Conservation (phyloP, 495 filamentous ascomycete genomes). For the Podospora appendiculata region DNA sequence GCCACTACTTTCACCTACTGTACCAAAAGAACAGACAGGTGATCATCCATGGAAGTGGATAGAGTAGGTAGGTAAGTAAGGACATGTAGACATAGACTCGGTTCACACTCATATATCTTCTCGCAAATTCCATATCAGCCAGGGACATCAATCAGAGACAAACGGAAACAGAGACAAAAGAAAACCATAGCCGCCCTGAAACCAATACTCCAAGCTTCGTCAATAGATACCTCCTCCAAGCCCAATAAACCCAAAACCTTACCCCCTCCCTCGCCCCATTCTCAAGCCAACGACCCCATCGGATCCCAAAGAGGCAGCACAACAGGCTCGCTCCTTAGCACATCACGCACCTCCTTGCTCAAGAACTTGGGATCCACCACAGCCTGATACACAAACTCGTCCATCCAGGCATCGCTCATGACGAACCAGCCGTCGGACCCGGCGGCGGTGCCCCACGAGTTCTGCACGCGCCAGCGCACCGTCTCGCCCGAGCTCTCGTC, state of each 20-base stretch:
- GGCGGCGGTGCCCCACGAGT: constrained; percentile 61
- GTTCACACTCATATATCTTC: too few species aligned
- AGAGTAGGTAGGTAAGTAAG: too few species aligned
- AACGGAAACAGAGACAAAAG: too few species aligned
- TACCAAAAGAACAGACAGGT: too few species aligned
- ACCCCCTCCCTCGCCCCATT: neutral
- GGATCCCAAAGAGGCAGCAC: constrained; percentile 80
- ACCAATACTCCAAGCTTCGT: neutral
- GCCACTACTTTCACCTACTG: too few species aligned
- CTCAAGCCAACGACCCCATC: constrained; percentile 71
- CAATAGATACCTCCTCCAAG: neutral
- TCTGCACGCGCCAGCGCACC: constrained; percentile 78
- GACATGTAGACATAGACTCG: too few species aligned
- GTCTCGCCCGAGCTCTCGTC: constrained; percentile 50
- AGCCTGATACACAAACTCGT: constrained; percentile 78
- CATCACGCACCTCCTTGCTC: constrained; percentile 53
- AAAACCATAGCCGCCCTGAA: neutral
- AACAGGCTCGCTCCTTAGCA: constrained; percentile 59
- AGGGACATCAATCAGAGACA: too few species aligned
- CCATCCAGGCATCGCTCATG: constrained; percentile 80
- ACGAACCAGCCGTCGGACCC: constrained; percentile 78
- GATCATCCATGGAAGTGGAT: too few species aligned
- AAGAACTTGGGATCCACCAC: constrained; percentile 74
- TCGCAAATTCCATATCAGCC: too few species aligned
- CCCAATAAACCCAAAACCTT: neutral